These are phyloP conservation scores for Aschersonia sp. DNA, from an alignment of 2,329 filamentous ascomycete genomes.

Conservation along the genomic window DNA sequence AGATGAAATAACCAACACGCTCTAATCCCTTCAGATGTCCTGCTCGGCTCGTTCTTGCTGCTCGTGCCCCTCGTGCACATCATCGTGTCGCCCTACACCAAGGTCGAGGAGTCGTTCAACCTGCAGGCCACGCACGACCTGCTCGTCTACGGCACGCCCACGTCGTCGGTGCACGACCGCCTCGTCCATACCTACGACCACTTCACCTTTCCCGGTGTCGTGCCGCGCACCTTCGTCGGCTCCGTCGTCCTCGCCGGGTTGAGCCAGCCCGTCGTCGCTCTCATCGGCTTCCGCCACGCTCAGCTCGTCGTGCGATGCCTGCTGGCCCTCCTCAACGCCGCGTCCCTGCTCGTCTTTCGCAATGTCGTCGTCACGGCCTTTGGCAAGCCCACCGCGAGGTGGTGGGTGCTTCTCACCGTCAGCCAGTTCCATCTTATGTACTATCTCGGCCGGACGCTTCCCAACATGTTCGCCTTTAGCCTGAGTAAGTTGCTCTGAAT, in stretches of 20 bases:
- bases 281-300: constrained; percentile 39
- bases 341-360: constrained; percentile 52
- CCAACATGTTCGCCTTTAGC: constrained; percentile 92
- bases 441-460: constrained; percentile 81
- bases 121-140: constrained; percentile 90
- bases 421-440: constrained; percentile 89
- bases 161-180: constrained; percentile 20
- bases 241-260: constrained; percentile 61
- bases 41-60: constrained; percentile 19
- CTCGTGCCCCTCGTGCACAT: constrained; percentile 57
- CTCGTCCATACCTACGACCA: constrained; percentile 68
- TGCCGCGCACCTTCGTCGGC: constrained; percentile 83
- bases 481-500: constrained; percentile 39
- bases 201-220: constrained; percentile 76
- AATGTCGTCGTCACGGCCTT: constrained; percentile 49
- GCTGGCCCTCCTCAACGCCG: constrained; percentile 64
- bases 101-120: constrained; percentile 98
- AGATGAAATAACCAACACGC: neutral
- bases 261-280: constrained; percentile 48
- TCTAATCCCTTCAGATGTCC: constrained; percentile 8
- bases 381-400: constrained; percentile 54
- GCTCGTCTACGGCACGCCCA: constrained; percentile 63
- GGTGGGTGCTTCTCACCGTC: constrained; percentile 67
- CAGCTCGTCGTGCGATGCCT: constrained; percentile 58
- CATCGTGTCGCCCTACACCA: constrained; percentile 70